These are phyloP conservation scores for Scheffersomyces segobiensis DNA, from an alignment of 1,139 yeast genomes.

Conservation along the genomic window DNA sequence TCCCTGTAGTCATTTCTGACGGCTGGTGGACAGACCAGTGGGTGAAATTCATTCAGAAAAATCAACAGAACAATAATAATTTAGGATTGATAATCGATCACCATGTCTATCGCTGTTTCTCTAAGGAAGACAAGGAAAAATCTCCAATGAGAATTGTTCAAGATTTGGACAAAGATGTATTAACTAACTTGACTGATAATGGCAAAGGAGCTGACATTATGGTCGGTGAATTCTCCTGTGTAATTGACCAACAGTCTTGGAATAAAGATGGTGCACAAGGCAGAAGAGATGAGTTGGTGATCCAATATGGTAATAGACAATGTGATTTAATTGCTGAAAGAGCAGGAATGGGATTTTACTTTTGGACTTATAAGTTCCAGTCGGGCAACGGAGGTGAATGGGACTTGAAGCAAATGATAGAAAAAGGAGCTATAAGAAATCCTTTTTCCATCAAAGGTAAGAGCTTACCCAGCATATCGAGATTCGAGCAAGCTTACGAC, in stretches of 20 bases:
- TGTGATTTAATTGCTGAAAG: conserved; percentile 44
- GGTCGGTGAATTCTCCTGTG: conserved; percentile 92
- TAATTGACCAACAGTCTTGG: conserved; percentile 78
- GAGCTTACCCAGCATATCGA: conserved; percentile 38
- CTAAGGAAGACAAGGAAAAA: conserved; percentile 69
- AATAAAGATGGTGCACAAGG: conserved; percentile 49
- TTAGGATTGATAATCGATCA: conserved; percentile 76
- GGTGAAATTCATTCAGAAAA: conserved; percentile 62
- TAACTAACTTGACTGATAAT: conserved; percentile 49
- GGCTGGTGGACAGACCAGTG: conserved; percentile 92
- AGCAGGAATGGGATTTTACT: conserved; percentile 70
- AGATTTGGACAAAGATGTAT: conserved; percentile 55
- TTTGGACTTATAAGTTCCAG: conserved; percentile 90
- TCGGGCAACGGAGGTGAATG: conserved; percentile 95
- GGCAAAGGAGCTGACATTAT: conserved; percentile 64
- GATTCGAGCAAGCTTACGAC: conserved; percentile 42
- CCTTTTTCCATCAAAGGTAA: conserved; percentile 24
- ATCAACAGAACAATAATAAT: conserved; percentile 35
- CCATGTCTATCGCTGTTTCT: conserved; percentile 85
- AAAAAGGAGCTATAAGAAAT: conserved; percentile 54
- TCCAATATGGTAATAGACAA: conserved; percentile 45
- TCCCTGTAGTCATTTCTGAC: conserved; percentile 84
- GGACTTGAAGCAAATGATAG: conserved; percentile 83
- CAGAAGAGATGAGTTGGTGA: conserved; percentile 35
- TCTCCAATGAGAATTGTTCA: conserved; percentile 62